Conservation (phyloP, 208 protist genomes). For the Zelonia costaricensis region DNA sequence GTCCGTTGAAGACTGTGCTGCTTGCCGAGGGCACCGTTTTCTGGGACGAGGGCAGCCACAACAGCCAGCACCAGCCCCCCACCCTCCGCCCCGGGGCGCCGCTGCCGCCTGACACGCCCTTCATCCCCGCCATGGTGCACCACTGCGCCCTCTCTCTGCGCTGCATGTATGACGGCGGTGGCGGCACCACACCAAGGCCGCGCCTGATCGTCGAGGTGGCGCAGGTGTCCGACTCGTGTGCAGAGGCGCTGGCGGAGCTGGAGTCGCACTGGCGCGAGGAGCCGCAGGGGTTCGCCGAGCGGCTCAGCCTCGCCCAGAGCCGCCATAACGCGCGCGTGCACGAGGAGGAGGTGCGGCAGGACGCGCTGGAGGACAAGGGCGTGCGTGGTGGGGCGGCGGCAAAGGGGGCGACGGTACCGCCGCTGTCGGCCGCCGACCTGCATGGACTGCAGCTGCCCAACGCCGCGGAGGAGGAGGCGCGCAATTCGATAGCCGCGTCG, state of each 20-base stretch:
- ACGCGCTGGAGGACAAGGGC: slow-evolving; percentile 27
- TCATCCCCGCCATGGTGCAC: slow-evolving; percentile 18
- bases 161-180: slow-evolving; percentile 17
- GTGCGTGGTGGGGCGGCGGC: neutral
- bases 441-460: slow-evolving; percentile 16
- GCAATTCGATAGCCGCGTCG: slow-evolving; percentile 7
- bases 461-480: slow-evolving; percentile 3
- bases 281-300: slow-evolving; percentile 27
- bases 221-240: slow-evolving; percentile 23
- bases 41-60: slow-evolving; percentile 57
- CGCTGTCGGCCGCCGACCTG: slow-evolving; percentile 7
- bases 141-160: slow-evolving; percentile 19
- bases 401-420: no score
- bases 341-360: slow-evolving; percentile 4
- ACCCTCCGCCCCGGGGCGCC: neutral
- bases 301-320: slow-evolving; percentile 2
- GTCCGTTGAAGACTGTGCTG: slow-evolving; percentile 1
- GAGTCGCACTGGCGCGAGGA: slow-evolving; percentile 25
- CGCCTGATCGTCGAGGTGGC: slow-evolving; percentile 21
- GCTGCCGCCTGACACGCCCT: slow-evolving; percentile 1
- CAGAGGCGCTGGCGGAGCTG: slow-evolving; percentile 24
- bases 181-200: neutral
- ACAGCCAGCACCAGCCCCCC: slow-evolving; percentile 29
- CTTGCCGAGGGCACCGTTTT: slow-evolving; percentile 47
- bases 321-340: slow-evolving; percentile 16